Evolutionary conservation across 2,329 filamentous ascomycete genomes (phyloP).

Genomic region (Phyllosticta citriasiana): DNA sequence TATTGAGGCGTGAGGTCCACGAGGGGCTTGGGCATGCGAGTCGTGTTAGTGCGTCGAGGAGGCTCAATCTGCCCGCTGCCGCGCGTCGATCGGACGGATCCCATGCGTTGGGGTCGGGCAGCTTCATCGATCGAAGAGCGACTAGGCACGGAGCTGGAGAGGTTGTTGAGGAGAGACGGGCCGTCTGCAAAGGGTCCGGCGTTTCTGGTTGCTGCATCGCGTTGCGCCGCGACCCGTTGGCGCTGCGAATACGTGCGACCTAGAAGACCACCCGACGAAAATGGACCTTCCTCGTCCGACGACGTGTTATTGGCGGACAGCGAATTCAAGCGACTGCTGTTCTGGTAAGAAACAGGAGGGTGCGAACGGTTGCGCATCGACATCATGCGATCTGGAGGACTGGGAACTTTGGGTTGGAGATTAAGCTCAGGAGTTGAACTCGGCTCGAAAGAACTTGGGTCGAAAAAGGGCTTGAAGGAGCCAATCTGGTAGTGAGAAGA

Average conservation of each 20-base stretch:
- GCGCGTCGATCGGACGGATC: slow-evolving; percentile 24
- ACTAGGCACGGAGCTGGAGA: slow-evolving; percentile 8
- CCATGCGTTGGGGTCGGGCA: slow-evolving; percentile 19
- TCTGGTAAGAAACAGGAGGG: slow-evolving; percentile 18
- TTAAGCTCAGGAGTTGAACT: slow-evolving; percentile 38
- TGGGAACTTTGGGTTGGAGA: not conserved
- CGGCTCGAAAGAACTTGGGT: slow-evolving; percentile 36
- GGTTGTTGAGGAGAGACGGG: slow-evolving; percentile 45
- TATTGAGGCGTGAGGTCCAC: slow-evolving; percentile 58
- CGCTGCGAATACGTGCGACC: slow-evolving; percentile 41
- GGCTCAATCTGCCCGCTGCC: slow-evolving; percentile 12
- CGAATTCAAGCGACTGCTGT: not conserved
- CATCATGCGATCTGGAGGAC: slow-evolving; percentile 20
- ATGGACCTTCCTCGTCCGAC: slow-evolving; percentile 29
- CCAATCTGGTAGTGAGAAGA: slow-evolving; percentile 52
- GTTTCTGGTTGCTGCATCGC: slow-evolving; percentile 23
- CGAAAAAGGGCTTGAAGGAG: slow-evolving; percentile 57
- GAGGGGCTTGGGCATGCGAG: slow-evolving; percentile 47
- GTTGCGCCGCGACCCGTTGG: slow-evolving; percentile 29
- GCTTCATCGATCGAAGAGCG: slow-evolving; percentile 18
- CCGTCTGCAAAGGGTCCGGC: slow-evolving; percentile 45
- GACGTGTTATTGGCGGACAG: slow-evolving; percentile 7
- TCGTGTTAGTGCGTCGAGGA: slow-evolving; percentile 30
- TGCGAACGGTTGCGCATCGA: slow-evolving; percentile 27
- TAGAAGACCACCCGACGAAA: slow-evolving; percentile 37